phyloP scores from a whole-genome alignment of 2,329 filamentous ascomycete species.

The Coniochaeta sp. region DNA sequence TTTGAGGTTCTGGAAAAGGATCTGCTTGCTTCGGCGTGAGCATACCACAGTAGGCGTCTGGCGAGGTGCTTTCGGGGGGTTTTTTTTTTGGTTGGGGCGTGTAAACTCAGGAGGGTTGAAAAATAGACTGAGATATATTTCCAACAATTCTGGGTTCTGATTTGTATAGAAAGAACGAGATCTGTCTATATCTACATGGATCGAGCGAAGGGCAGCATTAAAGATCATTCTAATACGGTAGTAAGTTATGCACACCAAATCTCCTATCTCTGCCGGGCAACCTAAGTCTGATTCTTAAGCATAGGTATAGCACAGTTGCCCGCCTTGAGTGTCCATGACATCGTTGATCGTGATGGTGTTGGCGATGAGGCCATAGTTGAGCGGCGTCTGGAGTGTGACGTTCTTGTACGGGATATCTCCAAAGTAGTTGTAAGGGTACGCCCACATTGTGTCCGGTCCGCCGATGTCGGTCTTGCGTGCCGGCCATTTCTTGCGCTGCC shows the following conservation, averaged over 20 bases:
- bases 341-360: not conserved
- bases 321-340: not conserved
- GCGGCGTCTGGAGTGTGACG: conserved; percentile 18
- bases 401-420: conserved; percentile 22
- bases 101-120: not conserved
- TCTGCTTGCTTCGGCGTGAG: conserved; percentile 7
- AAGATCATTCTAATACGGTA: not conserved
- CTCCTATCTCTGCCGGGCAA: not conserved
- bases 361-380: not conserved
- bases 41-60: not conserved
- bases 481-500: conserved; percentile 20
- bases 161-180: not conserved
- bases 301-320: not conserved
- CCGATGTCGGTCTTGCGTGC: conserved; percentile 19
- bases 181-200: not conserved
- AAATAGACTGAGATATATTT: not conserved
- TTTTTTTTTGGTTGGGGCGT: not conserved
- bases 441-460: conserved; percentile 23
- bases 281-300: not conserved
- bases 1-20: conserved; percentile 34
- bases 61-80: not conserved
- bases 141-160: not conserved
- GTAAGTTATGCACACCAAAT: not conserved
- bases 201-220: not conserved
- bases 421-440: conserved; percentile 24